Conservation (phyloP, 225 moss, liverwort and hornwort genomes). For the Ulota crispa region DNA sequence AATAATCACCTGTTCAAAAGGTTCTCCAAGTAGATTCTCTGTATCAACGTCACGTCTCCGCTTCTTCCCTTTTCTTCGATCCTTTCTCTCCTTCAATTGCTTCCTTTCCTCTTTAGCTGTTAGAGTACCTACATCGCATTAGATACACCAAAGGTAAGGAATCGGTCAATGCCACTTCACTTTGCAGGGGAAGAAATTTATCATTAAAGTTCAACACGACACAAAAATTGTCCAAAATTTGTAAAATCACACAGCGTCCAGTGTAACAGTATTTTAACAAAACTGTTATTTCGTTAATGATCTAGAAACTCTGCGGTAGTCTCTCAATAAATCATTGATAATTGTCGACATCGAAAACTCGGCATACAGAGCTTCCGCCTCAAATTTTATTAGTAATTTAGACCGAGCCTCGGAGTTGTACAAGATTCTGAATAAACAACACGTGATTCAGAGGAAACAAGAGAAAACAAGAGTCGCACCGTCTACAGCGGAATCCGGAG, state of each 20-base stretch:
- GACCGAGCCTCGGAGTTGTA: not conserved
- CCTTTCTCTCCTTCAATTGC: slow-evolving; percentile 32
- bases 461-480: slow-evolving; percentile 25
- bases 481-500: slow-evolving; percentile 15
- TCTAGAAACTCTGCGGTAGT: not conserved
- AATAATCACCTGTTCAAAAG: slow-evolving; percentile 23
- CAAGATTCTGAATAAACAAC: not conserved
- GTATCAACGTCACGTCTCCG: slow-evolving; percentile 30
- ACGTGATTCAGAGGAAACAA: not conserved
- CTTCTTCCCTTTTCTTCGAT: slow-evolving; percentile 44
- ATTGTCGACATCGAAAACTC: not conserved
- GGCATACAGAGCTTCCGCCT: not conserved
- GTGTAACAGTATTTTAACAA: not conserved
- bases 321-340: not conserved
- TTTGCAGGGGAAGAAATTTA: not conserved
- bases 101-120: slow-evolving; percentile 33
- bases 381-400: not conserved
- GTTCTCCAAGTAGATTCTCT: slow-evolving; percentile 17
- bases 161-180: not conserved
- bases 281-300: not conserved
- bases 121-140: slow-evolving; percentile 22
- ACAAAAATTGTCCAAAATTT: not conserved
- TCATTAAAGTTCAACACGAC: not conserved
- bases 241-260: not conserved
- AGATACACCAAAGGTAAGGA: not conserved